Conservation (phyloP, 306 rosid genomes). For the Acacia melanoxylon region DNA sequence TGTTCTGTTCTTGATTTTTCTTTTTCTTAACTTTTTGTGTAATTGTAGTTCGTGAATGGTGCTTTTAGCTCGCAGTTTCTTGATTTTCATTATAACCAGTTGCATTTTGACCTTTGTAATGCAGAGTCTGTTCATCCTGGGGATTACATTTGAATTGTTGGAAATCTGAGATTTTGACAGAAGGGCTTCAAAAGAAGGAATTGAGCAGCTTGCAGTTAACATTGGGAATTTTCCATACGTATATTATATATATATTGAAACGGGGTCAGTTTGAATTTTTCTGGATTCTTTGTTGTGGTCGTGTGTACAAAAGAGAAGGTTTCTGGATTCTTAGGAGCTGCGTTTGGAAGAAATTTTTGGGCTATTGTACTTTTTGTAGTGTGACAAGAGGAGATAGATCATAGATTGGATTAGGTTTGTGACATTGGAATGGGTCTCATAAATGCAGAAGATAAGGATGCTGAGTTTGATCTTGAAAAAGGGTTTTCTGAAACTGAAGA, state of each 20-base stretch:
- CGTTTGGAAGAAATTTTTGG: conserved; percentile 16
- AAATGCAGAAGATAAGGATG: conserved; percentile 36
- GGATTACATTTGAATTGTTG: not conserved
- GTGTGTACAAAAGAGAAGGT: not conserved
- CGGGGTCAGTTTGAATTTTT: conserved; percentile 2
- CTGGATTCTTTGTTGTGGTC: conserved; percentile 7
- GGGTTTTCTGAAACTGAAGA: conserved; percentile 48
- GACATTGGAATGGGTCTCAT: conserved; percentile 51
- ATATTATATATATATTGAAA: not conserved
- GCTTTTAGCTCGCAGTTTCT: not conserved
- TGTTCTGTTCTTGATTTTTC: not conserved
- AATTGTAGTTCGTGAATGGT: not conserved
- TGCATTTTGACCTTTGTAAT: not conserved
- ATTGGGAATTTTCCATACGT: not conserved
- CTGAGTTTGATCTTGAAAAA: conserved; percentile 73
- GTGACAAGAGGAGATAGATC: conserved; percentile 1
- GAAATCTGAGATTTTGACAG: not conserved
- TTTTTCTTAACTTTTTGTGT: not conserved
- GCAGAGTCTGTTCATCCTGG: conserved; percentile 26
- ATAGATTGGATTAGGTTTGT: conserved; percentile 29
- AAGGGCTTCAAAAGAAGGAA: not conserved
- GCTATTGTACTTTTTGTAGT: not conserved
- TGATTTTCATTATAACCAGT: not conserved
- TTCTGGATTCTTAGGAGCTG: conserved; percentile 37
- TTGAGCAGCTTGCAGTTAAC: not conserved